phyloP scores from a whole-genome alignment of 495 filamentous ascomycete genomes.

The Pseudevernia furfuracea region DNA sequence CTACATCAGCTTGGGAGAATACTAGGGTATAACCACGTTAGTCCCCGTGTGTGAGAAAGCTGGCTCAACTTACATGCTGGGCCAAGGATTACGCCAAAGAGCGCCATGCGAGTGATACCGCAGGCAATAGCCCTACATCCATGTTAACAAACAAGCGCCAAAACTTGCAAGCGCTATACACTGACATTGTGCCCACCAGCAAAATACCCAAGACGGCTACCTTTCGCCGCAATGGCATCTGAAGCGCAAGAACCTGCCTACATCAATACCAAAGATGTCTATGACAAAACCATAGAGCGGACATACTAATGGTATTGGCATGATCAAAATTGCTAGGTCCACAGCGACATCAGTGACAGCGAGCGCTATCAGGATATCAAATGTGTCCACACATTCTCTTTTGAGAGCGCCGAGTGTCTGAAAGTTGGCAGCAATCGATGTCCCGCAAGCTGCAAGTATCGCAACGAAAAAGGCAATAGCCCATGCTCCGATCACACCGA shows the following conservation, averaged over 20 bases:
- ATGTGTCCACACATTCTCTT: conserved; percentile 17
- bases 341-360: conserved; percentile 18
- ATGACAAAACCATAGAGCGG: neutral
- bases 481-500: conserved; percentile 12
- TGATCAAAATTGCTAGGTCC: conserved; percentile 16
- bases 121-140: neutral
- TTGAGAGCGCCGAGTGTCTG: conserved; percentile 18
- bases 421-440: conserved; percentile 15
- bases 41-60: neutral
- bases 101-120: neutral
- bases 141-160: neutral
- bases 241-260: neutral
- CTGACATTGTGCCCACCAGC: conserved; percentile 1
- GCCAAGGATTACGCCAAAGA: neutral
- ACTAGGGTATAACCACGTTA: neutral
- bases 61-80: neutral
- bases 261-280: neutral
- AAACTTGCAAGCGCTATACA: neutral
- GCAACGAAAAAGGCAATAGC: conserved; percentile 12
- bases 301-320: conserved; percentile 20
- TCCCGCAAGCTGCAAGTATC: conserved; percentile 14
- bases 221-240: conserved; percentile 1
- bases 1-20: neutral
- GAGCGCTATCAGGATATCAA: conserved; percentile 15
- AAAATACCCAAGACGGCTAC: neutral